These are phyloP conservation scores for Pseudocercospora fuligena DNA, from an alignment of 2,329 filamentous ascomycete species.

Conservation along the genomic window DNA sequence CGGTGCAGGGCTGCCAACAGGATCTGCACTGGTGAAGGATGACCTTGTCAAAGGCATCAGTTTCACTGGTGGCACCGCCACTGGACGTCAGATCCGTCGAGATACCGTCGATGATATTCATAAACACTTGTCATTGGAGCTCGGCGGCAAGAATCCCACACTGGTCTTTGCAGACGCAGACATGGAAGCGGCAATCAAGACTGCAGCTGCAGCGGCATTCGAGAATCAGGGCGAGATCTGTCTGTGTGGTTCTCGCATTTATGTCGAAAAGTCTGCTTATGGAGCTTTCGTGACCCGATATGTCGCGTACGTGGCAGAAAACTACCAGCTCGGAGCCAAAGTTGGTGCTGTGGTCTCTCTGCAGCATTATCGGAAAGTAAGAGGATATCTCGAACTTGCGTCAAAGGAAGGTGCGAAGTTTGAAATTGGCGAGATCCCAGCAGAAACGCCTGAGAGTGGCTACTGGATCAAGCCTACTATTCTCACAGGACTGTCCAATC, in stretches of 20 bases:
- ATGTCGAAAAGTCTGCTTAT: slow-evolving; percentile 19
- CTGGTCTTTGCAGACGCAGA: slow-evolving; percentile 54
- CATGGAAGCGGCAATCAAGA: slow-evolving; percentile 40
- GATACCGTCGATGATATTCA: slow-evolving; percentile 44
- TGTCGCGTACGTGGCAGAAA: slow-evolving; percentile 10
- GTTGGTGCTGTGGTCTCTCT: slow-evolving; percentile 20
- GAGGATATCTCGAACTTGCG: slow-evolving; percentile 17
- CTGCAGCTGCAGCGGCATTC: slow-evolving; percentile 17
- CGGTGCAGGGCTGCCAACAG: slow-evolving; percentile 48
- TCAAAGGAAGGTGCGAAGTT: slow-evolving; percentile 18
- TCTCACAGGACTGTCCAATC: slow-evolving; percentile 49
- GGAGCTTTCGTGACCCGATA: slow-evolving; percentile 13
- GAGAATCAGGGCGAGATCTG: slow-evolving; percentile 26
- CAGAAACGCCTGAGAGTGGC: slow-evolving; percentile 33
- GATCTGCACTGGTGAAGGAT: slow-evolving; percentile 37
- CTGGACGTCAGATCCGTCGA: slow-evolving; percentile 49
- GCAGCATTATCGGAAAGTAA: slow-evolving; percentile 19
- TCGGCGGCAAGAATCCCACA: slow-evolving; percentile 54
- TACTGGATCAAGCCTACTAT: slow-evolving; percentile 54
- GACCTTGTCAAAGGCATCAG: slow-evolving; percentile 59
- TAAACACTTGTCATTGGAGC: slow-evolving; percentile 55
- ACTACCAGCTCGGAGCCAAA: slow-evolving; percentile 1
- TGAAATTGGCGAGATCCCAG: slow-evolving; percentile 10
- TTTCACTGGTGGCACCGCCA: slow-evolving; percentile 52
- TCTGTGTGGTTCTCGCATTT: slow-evolving; percentile 20